Percentiles rank a stretch among this genome's conserved stretches.
These are phyloP conservation scores for Populus alba DNA, from an alignment of 345 rosid genomes.

Conservation along the genomic window DNA sequence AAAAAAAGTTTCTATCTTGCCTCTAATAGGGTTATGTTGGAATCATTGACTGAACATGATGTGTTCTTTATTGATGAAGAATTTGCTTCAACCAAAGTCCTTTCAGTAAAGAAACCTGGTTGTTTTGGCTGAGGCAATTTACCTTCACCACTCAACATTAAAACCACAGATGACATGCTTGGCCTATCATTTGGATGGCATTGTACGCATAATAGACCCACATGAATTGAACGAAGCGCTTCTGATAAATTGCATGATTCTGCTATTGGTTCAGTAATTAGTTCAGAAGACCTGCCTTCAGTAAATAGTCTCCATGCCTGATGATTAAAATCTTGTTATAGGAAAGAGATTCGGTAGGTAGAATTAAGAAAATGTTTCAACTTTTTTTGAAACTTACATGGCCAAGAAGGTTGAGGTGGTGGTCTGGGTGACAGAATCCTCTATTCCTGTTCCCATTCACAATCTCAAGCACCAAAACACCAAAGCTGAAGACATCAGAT, in stretches of 20 bases:
- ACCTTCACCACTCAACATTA: not conserved
- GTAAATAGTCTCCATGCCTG: slow-evolving; percentile 2
- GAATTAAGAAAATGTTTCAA: not conserved
- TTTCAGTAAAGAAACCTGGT: slow-evolving; percentile 7
- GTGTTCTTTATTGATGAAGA: not conserved
- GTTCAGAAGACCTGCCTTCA: not conserved
- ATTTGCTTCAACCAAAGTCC: not conserved
- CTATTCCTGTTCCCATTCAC: slow-evolving; percentile 9
- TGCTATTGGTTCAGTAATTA: slow-evolving; percentile 2
- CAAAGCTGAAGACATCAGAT: slow-evolving; percentile 14
- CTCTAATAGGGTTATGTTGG: not conserved
- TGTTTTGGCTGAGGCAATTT: not conserved
- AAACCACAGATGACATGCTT: slow-evolving; percentile 9
- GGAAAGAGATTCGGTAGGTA: no score
- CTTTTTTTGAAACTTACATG: slow-evolving; percentile 3
- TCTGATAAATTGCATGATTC: not conserved
- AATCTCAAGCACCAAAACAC: slow-evolving; percentile 4
- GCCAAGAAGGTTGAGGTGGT: slow-evolving; percentile 15
- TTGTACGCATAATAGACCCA: slow-evolving; percentile 4
- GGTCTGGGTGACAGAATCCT: slow-evolving; percentile 6
- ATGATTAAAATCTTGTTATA: not conserved
- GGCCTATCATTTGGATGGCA: not conserved
- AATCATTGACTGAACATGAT: not conserved
- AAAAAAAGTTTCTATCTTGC: not conserved
- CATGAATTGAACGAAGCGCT: not conserved